Evolutionary conservation across 805 yeast species (phyloP).

Genomic region (Schwanniomyces pseudopolymorphus): DNA sequence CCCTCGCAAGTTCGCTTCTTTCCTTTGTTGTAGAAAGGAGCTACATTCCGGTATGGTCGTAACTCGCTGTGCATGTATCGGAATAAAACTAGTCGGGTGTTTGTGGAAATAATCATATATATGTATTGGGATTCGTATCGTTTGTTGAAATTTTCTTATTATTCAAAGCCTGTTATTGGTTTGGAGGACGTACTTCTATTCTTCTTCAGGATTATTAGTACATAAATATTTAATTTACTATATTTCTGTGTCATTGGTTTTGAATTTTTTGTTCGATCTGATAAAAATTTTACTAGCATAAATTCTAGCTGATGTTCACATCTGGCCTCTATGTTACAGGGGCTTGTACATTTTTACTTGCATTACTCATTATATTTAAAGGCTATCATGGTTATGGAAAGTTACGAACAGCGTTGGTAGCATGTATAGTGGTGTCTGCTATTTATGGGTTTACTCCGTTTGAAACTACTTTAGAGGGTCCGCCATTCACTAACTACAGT

Average conservation of each 20-base stretch:
- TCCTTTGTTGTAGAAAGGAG: neutral
- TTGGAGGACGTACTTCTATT: neutral
- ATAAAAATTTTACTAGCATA: neutral
- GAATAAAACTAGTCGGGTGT: neutral
- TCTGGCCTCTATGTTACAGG: neutral
- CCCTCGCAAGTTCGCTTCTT: neutral
- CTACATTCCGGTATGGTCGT: neutral
- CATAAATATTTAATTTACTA: neutral
- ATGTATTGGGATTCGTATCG: neutral
- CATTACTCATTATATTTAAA: conserved; percentile 1
- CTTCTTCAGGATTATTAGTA: neutral
- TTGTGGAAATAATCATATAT: neutral
- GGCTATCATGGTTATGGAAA: conserved; percentile 3
- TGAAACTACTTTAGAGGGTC: conserved; percentile 21
- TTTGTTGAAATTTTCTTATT: neutral
- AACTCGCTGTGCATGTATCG: neutral
- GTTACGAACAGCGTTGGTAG: conserved; percentile 6
- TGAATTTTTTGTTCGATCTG: conserved; percentile 9
- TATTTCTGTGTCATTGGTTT: too few species aligned
- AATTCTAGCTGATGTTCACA: neutral
- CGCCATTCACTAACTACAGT: conserved; percentile 32
- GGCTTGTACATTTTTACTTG: neutral
- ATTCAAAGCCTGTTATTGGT: neutral
- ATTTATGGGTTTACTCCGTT: conserved; percentile 22
- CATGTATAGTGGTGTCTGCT: conserved; percentile 10